These are phyloP conservation scores for Rosa chinensis DNA, from an alignment of 306 rosid species.

Conservation along the genomic window DNA sequence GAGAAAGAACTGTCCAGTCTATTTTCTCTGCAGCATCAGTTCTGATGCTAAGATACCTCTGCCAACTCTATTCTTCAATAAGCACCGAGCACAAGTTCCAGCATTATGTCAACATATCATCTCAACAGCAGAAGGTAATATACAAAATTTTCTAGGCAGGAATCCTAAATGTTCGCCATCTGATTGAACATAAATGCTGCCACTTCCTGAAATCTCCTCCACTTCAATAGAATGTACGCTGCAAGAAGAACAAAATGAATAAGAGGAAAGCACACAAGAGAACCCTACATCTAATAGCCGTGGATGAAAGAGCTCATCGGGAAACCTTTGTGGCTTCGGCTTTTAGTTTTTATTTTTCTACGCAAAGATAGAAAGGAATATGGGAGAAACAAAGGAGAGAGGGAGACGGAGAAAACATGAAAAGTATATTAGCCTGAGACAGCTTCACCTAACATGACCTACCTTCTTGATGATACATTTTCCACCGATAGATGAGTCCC, in stretches of 20 bases:
- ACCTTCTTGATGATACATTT: slow-evolving; percentile 85
- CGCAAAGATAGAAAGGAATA: background rate
- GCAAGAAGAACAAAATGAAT: slow-evolving; percentile 16
- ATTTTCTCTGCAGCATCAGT: background rate
- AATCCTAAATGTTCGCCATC: slow-evolving; percentile 93
- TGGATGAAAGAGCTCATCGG: background rate
- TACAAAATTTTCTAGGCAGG: slow-evolving; percentile 71
- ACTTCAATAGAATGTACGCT: slow-evolving; percentile 75
- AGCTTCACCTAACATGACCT: slow-evolving; percentile 12
- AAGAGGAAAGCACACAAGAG: background rate
- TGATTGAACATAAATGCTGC: slow-evolving; percentile 70
- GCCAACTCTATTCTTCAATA: background rate
- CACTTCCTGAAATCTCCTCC: slow-evolving; percentile 63
- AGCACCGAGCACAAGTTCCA: background rate
- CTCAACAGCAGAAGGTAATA: slow-evolving; percentile 77
- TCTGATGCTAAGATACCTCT: background rate
- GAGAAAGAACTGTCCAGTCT: background rate
- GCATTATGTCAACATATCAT: slow-evolving; percentile 62
- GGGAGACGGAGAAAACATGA: background rate
- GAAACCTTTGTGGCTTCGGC: background rate
- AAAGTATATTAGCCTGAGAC: background rate
- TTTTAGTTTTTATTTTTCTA: background rate
- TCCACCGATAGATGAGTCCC: slow-evolving; percentile 80
- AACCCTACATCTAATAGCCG: background rate
- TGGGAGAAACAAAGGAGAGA: background rate